A percentile compares a stretch with the other conserved stretches of the same genome.
Conservation (phyloP, 495 filamentous ascomycete species). For the Neurospora sp. region DNA sequence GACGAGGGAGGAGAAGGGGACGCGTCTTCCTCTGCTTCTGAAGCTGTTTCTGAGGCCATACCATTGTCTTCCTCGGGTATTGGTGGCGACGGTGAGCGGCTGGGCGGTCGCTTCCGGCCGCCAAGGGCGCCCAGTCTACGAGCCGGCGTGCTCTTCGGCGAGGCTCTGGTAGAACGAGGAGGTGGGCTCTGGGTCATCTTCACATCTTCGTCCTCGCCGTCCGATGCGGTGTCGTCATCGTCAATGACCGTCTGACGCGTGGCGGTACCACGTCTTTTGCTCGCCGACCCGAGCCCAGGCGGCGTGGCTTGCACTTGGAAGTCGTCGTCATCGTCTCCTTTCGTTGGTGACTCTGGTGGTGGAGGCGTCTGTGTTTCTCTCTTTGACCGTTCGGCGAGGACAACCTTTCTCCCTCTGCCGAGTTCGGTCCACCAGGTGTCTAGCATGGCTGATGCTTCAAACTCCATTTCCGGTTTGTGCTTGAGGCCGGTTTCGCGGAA, state of each 20-base stretch:
- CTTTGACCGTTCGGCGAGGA: conserved; percentile 7
- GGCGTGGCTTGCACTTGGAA: conserved; percentile 45
- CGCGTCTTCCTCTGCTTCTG: conserved; percentile 20
- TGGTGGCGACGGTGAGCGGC: conserved; percentile 4
- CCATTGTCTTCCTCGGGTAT: background rate
- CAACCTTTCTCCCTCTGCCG: conserved; percentile 17
- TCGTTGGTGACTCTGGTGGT: background rate
- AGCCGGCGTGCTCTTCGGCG: background rate
- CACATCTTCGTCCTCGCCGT: conserved; percentile 20
- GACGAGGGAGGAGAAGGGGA: conserved; percentile 7
- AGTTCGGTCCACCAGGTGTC: conserved; percentile 44
- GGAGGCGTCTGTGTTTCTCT: conserved; percentile 13
- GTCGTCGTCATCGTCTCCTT: conserved; percentile 26
- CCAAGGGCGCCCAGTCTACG: conserved; percentile 20
- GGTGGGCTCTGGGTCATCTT: conserved; percentile 8
- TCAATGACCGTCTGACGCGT: conserved; percentile 4
- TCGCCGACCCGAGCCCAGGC: conserved; percentile 15
- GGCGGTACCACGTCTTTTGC: conserved; percentile 2
- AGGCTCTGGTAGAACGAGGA: background rate
- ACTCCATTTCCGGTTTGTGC: conserved; percentile 10
- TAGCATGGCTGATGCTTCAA: conserved; percentile 21
- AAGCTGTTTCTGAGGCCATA: conserved; percentile 32
- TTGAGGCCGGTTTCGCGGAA: conserved; percentile 24
- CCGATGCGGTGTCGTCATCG: conserved; percentile 24
- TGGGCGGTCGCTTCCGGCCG: conserved; percentile 8